These are phyloP conservation scores for Asparagopsis taxiformis DNA, from an alignment of 31 red algal species.

Conservation along the genomic window DNA sequence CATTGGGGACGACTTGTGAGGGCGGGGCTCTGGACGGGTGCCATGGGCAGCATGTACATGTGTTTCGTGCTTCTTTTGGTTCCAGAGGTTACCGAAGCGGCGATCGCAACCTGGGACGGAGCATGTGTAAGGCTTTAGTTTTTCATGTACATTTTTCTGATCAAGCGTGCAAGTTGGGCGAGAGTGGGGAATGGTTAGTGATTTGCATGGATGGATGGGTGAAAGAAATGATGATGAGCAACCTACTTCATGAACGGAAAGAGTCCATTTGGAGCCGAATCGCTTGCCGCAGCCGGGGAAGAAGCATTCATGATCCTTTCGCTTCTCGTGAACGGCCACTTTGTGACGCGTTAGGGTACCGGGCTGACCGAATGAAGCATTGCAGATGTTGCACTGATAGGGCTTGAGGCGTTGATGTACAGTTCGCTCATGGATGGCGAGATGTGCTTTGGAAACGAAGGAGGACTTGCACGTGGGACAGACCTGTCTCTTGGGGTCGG, in stretches of 20 bases:
- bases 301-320: constrained; percentile 38
- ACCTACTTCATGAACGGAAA: constrained; percentile 56
- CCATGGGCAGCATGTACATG: too few relatives aligned
- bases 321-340: constrained; percentile 51
- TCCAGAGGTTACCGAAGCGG: constrained; percentile 48
- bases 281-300: constrained; percentile 40
- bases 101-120: constrained; percentile 6
- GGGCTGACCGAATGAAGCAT: constrained; percentile 45
- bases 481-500: constrained; percentile 5
- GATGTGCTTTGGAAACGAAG: constrained; percentile 41
- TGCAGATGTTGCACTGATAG: constrained; percentile 40
- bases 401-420: constrained; percentile 42
- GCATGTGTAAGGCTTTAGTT: constrained; percentile 37
- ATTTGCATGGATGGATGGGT: too few relatives aligned
- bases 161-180: neutral
- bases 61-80: constrained; percentile 45
- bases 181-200: neutral
- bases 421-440: constrained; percentile 44
- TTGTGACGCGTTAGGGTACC: constrained; percentile 56
- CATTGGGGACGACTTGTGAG: too few relatives aligned
- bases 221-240: neutral
- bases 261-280: constrained; percentile 44
- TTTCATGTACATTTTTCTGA: constrained; percentile 58
- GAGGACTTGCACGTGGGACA: constrained; percentile 23
- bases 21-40: too few relatives aligned